Evolutionary conservation across 1,284 basidiomycete genomes (phyloP).

Genomic region (Tremellales sp.): DNA sequence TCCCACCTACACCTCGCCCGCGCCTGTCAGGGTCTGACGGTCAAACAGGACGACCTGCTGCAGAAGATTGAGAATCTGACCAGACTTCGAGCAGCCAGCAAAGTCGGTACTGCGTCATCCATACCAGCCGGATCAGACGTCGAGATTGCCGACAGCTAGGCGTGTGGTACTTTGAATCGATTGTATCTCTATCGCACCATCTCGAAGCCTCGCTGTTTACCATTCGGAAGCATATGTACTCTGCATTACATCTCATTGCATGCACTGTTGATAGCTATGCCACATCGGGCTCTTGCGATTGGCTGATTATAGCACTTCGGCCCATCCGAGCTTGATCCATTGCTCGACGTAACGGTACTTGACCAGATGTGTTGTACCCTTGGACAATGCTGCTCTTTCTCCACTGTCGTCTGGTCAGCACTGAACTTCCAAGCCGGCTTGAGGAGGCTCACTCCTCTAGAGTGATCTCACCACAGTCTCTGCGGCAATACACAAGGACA

Average conservation of each 20-base stretch:
- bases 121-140: neutral
- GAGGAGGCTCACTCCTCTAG: constrained; percentile 61
- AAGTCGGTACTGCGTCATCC: neutral
- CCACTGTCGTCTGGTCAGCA: constrained; percentile 25
- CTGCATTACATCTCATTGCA: no score
- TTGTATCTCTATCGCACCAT: no score
- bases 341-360: constrained; percentile 44
- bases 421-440: constrained; percentile 2
- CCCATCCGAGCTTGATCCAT: constrained; percentile 45
- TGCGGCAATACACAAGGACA: constrained; percentile 72
- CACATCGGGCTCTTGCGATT: no score
- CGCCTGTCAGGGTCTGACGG: neutral
- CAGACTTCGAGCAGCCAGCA: constrained; percentile 20
- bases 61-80: constrained; percentile 33
- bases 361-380: constrained; percentile 47
- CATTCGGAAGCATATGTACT: no score
- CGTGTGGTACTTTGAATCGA: no score
- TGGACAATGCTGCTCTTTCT: constrained; percentile 36
- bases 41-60: constrained; percentile 25
- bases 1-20: neutral
- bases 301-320: constrained; percentile 42
- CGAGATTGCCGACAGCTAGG: neutral
- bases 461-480: constrained; percentile 63
- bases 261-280: no score
- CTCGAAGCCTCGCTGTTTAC: no score